phyloP scores from a whole-genome alignment of 345 rosid species.

The Adansonia digitata region DNA sequence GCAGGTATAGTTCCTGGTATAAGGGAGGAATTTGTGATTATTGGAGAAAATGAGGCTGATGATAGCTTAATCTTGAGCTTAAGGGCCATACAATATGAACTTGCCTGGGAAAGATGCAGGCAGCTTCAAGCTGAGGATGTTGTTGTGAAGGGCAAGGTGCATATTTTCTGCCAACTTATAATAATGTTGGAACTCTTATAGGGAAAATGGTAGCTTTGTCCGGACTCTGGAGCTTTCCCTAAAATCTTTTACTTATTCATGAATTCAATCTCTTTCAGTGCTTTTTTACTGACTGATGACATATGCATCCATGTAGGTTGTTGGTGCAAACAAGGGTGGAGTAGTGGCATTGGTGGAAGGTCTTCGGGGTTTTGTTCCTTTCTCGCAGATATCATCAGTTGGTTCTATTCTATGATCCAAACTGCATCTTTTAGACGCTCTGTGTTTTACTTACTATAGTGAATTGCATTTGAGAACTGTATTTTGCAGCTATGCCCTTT shows the following conservation, averaged over 20 bases:
- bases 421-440: neutral
- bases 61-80: slow-evolving; percentile 85
- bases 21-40: slow-evolving; percentile 73
- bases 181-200: neutral
- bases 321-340: slow-evolving; percentile 92
- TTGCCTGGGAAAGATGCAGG: slow-evolving; percentile 94
- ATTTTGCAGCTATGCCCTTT: neutral
- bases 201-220: neutral
- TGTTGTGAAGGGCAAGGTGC: slow-evolving; percentile 76
- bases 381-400: slow-evolving; percentile 86
- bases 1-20: slow-evolving; percentile 86
- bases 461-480: neutral
- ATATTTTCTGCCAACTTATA: slow-evolving; percentile 12
- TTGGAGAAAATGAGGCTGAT: slow-evolving; percentile 77
- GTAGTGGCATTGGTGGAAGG: slow-evolving; percentile 80
- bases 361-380: slow-evolving; percentile 89
- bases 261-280: neutral
- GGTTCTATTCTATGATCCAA: slow-evolving; percentile 23
- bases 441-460: neutral
- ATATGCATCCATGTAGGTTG: slow-evolving; percentile 42
- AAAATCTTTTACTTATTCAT: neutral
- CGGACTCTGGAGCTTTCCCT: neutral
- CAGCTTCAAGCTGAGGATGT: slow-evolving; percentile 99
- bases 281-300: slow-evolving; percentile 8
- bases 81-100: slow-evolving; percentile 60